Percentiles rank a stretch among this genome's conserved stretches.
Evolutionary conservation across 2,329 filamentous ascomycete species (phyloP).

Genomic region (Alternaria gaisen): DNA sequence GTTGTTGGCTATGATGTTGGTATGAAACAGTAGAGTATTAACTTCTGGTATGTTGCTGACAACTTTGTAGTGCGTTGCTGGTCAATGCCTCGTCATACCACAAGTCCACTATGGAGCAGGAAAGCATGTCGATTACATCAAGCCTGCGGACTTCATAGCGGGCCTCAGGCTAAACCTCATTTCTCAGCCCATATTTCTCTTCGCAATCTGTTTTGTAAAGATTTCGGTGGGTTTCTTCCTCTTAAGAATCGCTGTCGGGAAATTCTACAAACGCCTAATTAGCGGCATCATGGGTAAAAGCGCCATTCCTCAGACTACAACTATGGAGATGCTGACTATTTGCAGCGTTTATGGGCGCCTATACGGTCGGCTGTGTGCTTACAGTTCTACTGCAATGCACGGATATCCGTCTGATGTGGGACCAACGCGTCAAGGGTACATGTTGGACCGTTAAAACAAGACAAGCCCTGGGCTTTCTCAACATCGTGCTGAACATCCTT

Average conservation of each 20-base stretch:
- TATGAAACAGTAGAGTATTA: conserved; percentile 14
- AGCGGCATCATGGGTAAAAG: conserved; percentile 54
- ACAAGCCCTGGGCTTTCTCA: conserved; percentile 58
- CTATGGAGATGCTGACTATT: not conserved
- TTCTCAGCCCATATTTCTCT: conserved; percentile 58
- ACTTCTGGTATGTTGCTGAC: conserved; percentile 10
- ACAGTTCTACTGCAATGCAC: conserved; percentile 61
- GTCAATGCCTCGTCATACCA: conserved; percentile 53
- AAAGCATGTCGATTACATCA: conserved; percentile 56
- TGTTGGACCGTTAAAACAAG: conserved; percentile 53
- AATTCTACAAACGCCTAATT: conserved; percentile 54
- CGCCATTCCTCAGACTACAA: no score
- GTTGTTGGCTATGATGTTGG: conserved; percentile 51
- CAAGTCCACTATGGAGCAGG: conserved; percentile 58
- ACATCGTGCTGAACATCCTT: conserved; percentile 54
- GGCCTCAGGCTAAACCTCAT: conserved; percentile 61
- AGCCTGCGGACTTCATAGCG: conserved; percentile 38
- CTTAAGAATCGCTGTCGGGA: conserved; percentile 54
- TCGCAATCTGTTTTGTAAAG: conserved; percentile 59
- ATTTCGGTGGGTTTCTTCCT: conserved; percentile 61
- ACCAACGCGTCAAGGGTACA: conserved; percentile 48
- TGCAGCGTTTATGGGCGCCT: conserved; percentile 55
- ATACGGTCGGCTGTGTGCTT: conserved; percentile 57
- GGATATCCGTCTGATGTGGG: conserved; percentile 58
- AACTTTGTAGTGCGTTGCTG: conserved; percentile 45